Conservation (phyloP, 2,329 filamentous ascomycete species). For the Triangularia verruculosa region DNA sequence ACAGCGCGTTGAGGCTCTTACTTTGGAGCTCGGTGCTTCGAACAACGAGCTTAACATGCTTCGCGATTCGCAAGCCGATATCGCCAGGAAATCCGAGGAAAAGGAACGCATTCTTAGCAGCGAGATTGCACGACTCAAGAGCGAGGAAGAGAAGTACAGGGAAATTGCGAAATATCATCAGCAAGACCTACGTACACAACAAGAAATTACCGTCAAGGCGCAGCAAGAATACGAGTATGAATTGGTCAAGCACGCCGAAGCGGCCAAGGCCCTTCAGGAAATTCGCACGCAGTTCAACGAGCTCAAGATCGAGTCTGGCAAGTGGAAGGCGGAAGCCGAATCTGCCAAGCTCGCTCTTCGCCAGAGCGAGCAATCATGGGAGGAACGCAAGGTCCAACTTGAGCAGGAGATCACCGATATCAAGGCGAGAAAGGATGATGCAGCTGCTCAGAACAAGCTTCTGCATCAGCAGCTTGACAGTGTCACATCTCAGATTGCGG, state of each 20-base stretch:
- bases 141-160: conserved; percentile 75
- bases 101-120: conserved; percentile 77
- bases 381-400: conserved; percentile 73
- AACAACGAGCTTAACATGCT: conserved; percentile 80
- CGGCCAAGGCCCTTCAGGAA: conserved; percentile 78
- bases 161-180: conserved; percentile 82
- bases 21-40: conserved; percentile 73
- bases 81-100: conserved; percentile 68
- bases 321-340: conserved; percentile 76
- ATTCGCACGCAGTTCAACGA: conserved; percentile 78
- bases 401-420: conserved; percentile 82
- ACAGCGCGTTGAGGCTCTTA: conserved; percentile 79
- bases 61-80: conserved; percentile 76
- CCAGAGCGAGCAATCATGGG: conserved; percentile 85
- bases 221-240: conserved; percentile 96
- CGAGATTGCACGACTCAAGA: conserved; percentile 77
- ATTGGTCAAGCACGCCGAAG: conserved; percentile 90
- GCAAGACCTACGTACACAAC: conserved; percentile 88
- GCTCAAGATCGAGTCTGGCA: conserved; percentile 73
- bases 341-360: conserved; percentile 75
- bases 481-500: conserved; percentile 73
- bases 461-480: conserved; percentile 86
- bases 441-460: conserved; percentile 84
- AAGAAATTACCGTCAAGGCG: conserved; percentile 86
- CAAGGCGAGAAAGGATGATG: conserved; percentile 75